Percentiles rank a stretch among this genome's conserved stretches.
phyloP scores from a whole-genome alignment of 2,329 filamentous ascomycete species.

The Sarocladium brachiariae region DNA sequence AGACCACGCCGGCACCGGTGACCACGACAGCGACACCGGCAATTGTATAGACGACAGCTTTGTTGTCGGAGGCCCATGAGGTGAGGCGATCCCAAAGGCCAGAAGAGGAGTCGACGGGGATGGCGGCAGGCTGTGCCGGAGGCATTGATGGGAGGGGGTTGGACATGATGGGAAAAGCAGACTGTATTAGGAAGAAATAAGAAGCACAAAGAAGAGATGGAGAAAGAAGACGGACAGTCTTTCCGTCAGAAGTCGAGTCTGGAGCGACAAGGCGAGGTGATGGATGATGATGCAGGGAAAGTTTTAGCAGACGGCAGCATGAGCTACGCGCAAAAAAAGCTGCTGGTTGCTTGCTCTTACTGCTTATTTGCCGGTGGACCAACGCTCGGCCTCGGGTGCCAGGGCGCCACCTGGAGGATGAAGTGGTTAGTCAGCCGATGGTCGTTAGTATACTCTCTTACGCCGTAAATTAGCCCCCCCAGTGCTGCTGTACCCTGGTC shows the following conservation, averaged over 20 bases:
- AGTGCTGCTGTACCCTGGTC: too few species aligned
- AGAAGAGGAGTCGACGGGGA: conserved; percentile 51
- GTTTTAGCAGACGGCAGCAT: not conserved
- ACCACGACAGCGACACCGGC: conserved; percentile 90
- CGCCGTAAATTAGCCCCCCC: too few species aligned
- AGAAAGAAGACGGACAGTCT: conserved; percentile 19
- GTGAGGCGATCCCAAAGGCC: conserved; percentile 86
- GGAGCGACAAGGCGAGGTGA: conserved; percentile 19
- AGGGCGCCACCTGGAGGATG: not conserved
- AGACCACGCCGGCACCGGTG: conserved; percentile 84
- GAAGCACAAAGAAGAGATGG: conserved; percentile 15
- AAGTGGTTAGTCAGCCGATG: conserved; percentile 2
- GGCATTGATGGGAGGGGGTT: conserved; percentile 43
- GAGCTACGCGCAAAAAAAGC: conserved; percentile 9
- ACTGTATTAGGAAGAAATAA: conserved; percentile 18
- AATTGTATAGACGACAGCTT: conserved; percentile 91
- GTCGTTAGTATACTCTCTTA: too few species aligned
- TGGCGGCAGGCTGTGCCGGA: conserved; percentile 33
- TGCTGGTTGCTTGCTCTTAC: not conserved
- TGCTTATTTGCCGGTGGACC: not conserved
- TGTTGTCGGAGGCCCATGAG: conserved; percentile 91
- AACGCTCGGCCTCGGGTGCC: conserved; percentile 2
- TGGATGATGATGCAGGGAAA: conserved; percentile 16
- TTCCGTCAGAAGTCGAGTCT: conserved; percentile 18
- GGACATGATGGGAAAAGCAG: conserved; percentile 29